These are phyloP conservation scores for Aschersonia sp. DNA, from an alignment of 2,329 filamentous ascomycete genomes.

Conservation along the genomic window DNA sequence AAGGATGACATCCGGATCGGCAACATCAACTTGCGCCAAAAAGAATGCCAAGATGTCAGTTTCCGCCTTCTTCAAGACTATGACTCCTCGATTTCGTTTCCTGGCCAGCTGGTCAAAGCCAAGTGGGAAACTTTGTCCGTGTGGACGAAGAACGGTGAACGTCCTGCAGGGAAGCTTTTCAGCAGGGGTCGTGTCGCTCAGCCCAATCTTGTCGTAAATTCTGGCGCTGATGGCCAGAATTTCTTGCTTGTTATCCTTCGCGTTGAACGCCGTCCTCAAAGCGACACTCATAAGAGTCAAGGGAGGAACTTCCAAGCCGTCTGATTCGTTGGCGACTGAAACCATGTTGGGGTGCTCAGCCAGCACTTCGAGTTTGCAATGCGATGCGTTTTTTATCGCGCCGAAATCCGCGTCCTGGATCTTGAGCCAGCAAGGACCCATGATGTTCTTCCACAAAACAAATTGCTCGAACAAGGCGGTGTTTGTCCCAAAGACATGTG, in stretches of 20 bases:
- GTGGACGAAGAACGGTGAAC: slow-evolving; percentile 81
- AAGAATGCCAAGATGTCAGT: slow-evolving; percentile 77
- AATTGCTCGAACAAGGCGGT: slow-evolving; percentile 96
- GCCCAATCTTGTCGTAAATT: slow-evolving; percentile 78
- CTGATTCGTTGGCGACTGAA: slow-evolving; percentile 56
- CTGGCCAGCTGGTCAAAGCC: slow-evolving; percentile 70
- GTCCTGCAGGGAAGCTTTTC: slow-evolving; percentile 81
- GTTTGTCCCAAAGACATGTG: slow-evolving; percentile 83
- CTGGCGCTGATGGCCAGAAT: slow-evolving; percentile 83
- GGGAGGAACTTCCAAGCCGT: slow-evolving; percentile 70
- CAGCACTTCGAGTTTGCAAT: slow-evolving; percentile 88
- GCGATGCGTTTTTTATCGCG: slow-evolving; percentile 79
- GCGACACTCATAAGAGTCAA: slow-evolving; percentile 93
- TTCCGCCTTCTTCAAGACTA: slow-evolving; percentile 74
- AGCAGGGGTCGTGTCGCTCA: slow-evolving; percentile 76
- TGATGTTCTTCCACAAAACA: slow-evolving; percentile 96
- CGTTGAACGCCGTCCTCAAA: slow-evolving; percentile 75
- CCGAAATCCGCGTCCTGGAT: slow-evolving; percentile 77
- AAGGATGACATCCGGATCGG: slow-evolving; percentile 85
- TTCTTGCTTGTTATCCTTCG: slow-evolving; percentile 91
- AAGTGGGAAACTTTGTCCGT: slow-evolving; percentile 60
- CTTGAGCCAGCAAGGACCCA: slow-evolving; percentile 95
- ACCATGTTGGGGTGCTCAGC: slow-evolving; percentile 67
- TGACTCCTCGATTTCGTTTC: slow-evolving; percentile 57
- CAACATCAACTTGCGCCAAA: slow-evolving; percentile 71